These are phyloP conservation scores for Paramecium primaurelia DNA, from an alignment of 73 alveolate genomes.

Conservation along the genomic window DNA sequence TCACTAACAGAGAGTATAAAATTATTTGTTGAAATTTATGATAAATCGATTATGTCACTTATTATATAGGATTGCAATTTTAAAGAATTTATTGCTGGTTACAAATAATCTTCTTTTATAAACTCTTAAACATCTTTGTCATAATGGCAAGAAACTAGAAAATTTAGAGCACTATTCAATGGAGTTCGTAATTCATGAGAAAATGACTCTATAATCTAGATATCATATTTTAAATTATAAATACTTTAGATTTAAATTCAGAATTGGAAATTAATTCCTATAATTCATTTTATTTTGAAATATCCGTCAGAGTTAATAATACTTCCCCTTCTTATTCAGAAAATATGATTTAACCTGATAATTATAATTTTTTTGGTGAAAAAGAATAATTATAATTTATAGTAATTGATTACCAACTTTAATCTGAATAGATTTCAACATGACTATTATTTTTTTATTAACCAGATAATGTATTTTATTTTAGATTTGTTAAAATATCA, in stretches of 20 bases:
- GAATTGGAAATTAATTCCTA: not conserved
- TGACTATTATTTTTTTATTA: not conserved
- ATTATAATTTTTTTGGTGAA: not conserved
- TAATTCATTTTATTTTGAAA: not conserved
- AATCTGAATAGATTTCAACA: not conserved
- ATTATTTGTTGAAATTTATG: not conserved
- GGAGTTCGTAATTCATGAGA: slow-evolving; percentile 35
- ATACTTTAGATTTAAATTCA: slow-evolving; percentile 36
- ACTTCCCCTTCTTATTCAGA: not conserved
- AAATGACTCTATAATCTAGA: not conserved
- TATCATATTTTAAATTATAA: not conserved
- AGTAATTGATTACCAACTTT: not conserved
- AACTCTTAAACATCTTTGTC: not conserved
- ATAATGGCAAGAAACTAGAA: not conserved
- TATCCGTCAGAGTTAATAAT: not conserved
- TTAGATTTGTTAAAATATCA: not conserved
- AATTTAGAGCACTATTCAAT: slow-evolving; percentile 9
- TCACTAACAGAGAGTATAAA: not conserved
- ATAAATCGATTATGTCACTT: slow-evolving; percentile 1
- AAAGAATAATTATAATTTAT: not conserved
- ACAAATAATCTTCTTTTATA: not conserved
- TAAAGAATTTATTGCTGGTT: not conserved
- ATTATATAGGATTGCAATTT: not conserved
- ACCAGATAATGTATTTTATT: not conserved
- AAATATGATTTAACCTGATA: not conserved